phyloP scores from a whole-genome alignment of 768 basidiomycete genomes.

The Pisolithus tinctorius region DNA sequence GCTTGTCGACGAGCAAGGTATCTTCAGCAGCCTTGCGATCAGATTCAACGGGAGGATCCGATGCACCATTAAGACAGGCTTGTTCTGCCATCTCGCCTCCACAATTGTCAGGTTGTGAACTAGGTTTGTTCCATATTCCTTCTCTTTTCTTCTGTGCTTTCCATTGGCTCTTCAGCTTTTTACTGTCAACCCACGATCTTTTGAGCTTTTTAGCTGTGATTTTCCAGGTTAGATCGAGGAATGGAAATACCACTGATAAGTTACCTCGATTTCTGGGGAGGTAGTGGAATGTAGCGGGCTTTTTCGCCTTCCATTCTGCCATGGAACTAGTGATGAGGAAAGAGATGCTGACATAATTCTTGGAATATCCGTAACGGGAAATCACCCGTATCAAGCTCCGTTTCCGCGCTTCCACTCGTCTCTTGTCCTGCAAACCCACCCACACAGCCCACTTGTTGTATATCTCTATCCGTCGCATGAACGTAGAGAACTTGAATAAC shows the following conservation, averaged over 20 bases:
- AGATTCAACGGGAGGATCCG: too few relatives aligned
- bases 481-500: too few relatives aligned
- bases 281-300: constrained; percentile 67
- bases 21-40: neutral
- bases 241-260: constrained; percentile 5
- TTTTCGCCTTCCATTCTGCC: constrained; percentile 30
- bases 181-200: constrained; percentile 68
- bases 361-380: neutral
- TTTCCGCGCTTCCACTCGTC: neutral
- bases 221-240: constrained; percentile 3
- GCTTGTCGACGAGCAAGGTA: constrained; percentile 1
- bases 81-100: too few relatives aligned
- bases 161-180: constrained; percentile 77
- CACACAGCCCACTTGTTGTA: constrained; percentile 5
- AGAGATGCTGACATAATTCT: neutral
- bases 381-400: neutral
- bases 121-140: constrained; percentile 20
- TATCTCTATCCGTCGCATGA: too few relatives aligned
- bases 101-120: neutral
- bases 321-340: neutral
- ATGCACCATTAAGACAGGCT: too few relatives aligned
- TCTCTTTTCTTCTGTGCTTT: constrained; percentile 58
- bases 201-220: constrained; percentile 71
- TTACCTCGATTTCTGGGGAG: constrained; percentile 58
- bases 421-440: neutral